Conservation (phyloP, 768 basidiomycete species). For the Sutorius australiensis region DNA sequence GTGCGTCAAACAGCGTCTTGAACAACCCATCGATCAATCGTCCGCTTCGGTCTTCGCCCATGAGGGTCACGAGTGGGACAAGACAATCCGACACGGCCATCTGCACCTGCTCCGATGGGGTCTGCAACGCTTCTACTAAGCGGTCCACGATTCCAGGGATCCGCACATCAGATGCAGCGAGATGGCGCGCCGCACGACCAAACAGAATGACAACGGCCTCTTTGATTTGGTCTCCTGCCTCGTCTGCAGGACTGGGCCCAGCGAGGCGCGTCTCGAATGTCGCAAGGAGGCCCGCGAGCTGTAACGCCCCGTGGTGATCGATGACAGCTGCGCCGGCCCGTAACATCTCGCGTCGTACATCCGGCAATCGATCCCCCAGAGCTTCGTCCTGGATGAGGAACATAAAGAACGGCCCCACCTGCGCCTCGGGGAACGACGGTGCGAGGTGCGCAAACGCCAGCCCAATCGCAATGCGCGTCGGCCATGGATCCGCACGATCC, state of each 20-base stretch:
- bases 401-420: constrained; percentile 69
- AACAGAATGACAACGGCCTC: constrained; percentile 95
- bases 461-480: constrained; percentile 72
- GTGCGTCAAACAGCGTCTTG: constrained; percentile 67
- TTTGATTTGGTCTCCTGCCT: constrained; percentile 82
- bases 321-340: constrained; percentile 76
- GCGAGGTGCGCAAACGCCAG: constrained; percentile 64
- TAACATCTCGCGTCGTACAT: constrained; percentile 88
- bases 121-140: constrained; percentile 84
- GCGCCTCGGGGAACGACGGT: constrained; percentile 54
- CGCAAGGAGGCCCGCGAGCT: constrained; percentile 69
- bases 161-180: constrained; percentile 71
- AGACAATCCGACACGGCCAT: constrained; percentile 95
- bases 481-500: constrained; percentile 88
- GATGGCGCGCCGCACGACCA: constrained; percentile 86
- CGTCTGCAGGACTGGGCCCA: constrained; percentile 50
- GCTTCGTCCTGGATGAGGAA: constrained; percentile 86
- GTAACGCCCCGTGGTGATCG: constrained; percentile 73
- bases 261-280: constrained; percentile 79
- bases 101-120: constrained; percentile 94
- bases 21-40: constrained; percentile 74
- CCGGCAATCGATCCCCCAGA: constrained; percentile 77
- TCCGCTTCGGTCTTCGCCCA: constrained; percentile 42
- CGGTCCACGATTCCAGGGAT: constrained; percentile 80
- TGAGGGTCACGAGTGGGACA: constrained; percentile 74